These are phyloP conservation scores for Falciphora oryzae DNA, from an alignment of 2,329 filamentous ascomycete species.

Conservation along the genomic window DNA sequence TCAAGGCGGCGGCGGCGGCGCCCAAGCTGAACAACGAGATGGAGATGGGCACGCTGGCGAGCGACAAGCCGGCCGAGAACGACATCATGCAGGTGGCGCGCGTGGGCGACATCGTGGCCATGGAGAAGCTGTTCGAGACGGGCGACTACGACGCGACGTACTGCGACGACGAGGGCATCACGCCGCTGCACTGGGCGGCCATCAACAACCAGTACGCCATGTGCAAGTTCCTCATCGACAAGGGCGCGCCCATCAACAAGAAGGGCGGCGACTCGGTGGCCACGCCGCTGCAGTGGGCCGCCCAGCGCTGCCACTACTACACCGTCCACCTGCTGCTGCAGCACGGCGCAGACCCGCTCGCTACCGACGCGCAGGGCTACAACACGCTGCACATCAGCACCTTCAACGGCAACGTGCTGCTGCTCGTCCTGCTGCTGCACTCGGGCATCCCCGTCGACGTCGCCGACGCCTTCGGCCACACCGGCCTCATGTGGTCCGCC, in stretches of 20 bases:
- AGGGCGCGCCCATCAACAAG: slow-evolving; percentile 84
- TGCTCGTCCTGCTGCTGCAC: slow-evolving; percentile 84
- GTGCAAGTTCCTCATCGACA: slow-evolving; percentile 86
- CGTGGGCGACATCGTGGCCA: slow-evolving; percentile 75
- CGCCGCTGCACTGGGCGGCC: slow-evolving; percentile 94
- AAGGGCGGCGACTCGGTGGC: slow-evolving; percentile 94
- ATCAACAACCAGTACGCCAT: slow-evolving; percentile 99
- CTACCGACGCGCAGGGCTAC: slow-evolving; percentile 93
- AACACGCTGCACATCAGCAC: slow-evolving; percentile 96
- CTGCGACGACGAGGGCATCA: slow-evolving; percentile 87
- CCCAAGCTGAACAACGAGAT: slow-evolving; percentile 52
- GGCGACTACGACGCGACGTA: slow-evolving; percentile 78
- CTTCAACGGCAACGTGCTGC: slow-evolving; percentile 90
- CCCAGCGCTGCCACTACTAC: slow-evolving; percentile 94
- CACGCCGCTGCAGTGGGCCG: slow-evolving; percentile 94
- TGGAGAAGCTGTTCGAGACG: slow-evolving; percentile 84
- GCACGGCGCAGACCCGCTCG: slow-evolving; percentile 84
- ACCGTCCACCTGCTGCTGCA: slow-evolving; percentile 88
- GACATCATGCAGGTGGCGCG: slow-evolving; percentile 96
- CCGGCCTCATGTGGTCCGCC: slow-evolving; percentile 95
- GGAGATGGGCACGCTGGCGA: slow-evolving; percentile 45
- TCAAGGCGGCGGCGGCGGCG: slow-evolving; percentile 46
- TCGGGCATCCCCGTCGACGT: slow-evolving; percentile 94
- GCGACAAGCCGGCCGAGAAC: slow-evolving; percentile 46
- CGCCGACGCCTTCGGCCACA: slow-evolving; percentile 83